phyloP scores from a whole-genome alignment of 441 rosid genomes.

The Erodium chrysanthum region DNA sequence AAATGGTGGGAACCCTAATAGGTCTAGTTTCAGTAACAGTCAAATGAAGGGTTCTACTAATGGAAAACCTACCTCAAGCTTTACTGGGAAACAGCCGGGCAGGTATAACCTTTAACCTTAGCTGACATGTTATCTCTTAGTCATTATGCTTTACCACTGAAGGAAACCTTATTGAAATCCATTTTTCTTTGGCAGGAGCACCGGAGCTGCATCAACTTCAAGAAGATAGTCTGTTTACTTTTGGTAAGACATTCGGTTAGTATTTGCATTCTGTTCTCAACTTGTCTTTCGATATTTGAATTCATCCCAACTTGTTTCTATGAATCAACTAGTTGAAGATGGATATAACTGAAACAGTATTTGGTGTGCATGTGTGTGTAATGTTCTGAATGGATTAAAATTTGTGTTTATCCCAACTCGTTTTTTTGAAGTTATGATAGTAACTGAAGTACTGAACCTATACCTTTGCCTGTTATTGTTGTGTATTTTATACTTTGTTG shows the following conservation, averaged over 20 bases:
- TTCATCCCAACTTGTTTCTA: too few relatives aligned
- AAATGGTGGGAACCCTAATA: constrained; percentile 32
- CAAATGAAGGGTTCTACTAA: constrained; percentile 40
- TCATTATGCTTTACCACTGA: background rate
- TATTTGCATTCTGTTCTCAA: background rate
- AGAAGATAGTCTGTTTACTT: constrained; percentile 30
- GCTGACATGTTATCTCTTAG: too few relatives aligned
- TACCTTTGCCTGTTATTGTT: too few relatives aligned
- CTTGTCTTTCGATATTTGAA: background rate
- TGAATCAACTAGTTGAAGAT: background rate
- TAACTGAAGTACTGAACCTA: too few relatives aligned
- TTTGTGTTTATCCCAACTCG: too few relatives aligned
- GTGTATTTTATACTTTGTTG: too few relatives aligned
- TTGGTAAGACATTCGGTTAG: background rate
- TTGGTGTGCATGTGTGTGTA: too few relatives aligned
- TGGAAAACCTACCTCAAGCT: constrained; percentile 35
- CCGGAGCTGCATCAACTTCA: constrained; percentile 29
- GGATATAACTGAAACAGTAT: too few relatives aligned
- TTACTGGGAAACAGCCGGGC: constrained; percentile 43
- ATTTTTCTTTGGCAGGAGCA: constrained; percentile 30
- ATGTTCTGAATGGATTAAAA: too few relatives aligned
- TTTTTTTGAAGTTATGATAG: background rate
- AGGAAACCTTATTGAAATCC: background rate
- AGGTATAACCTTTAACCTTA: constrained; percentile 28
- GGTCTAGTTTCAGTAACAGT: constrained; percentile 10